These are phyloP conservation scores for Trypanosoma melophagium DNA, from an alignment of 208 protist genomes.

Conservation along the genomic window DNA sequence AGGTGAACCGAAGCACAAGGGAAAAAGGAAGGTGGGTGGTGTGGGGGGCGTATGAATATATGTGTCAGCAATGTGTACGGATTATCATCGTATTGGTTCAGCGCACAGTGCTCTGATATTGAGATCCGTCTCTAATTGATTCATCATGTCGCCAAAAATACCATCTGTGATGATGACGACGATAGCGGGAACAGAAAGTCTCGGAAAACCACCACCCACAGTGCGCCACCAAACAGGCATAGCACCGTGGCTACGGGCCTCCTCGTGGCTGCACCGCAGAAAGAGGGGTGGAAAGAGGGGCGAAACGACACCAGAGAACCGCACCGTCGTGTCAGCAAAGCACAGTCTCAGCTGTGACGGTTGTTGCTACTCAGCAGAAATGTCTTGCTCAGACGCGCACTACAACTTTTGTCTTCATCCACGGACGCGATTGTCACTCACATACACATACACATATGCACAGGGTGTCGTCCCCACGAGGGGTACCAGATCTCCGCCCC, in stretches of 20 bases:
- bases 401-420: constrained; percentile 23
- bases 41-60: too few relatives aligned
- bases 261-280: neutral
- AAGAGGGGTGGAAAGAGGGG: neutral
- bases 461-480: neutral
- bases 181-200: neutral
- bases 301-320: neutral
- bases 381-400: constrained; percentile 18
- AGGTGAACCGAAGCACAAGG: neutral
- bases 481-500: neutral
- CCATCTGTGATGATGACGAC: neutral
- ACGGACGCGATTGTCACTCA: neutral
- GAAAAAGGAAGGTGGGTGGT: neutral
- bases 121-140: constrained; percentile 14
- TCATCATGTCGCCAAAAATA: constrained; percentile 12
- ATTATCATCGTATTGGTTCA: constrained; percentile 26
- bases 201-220: constrained; percentile 25
- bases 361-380: constrained; percentile 13
- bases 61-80: constrained; percentile 24
- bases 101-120: constrained; percentile 30
- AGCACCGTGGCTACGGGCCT: constrained; percentile 24
- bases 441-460: too few relatives aligned
- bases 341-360: constrained; percentile 5
- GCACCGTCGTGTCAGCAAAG: constrained; percentile 5
- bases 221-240: constrained; percentile 18